Evolutionary conservation across 208 protist species (phyloP), one percentile per base, ranked within the genome.

Genomic region (Trypanosoma rangeli): DNA sequence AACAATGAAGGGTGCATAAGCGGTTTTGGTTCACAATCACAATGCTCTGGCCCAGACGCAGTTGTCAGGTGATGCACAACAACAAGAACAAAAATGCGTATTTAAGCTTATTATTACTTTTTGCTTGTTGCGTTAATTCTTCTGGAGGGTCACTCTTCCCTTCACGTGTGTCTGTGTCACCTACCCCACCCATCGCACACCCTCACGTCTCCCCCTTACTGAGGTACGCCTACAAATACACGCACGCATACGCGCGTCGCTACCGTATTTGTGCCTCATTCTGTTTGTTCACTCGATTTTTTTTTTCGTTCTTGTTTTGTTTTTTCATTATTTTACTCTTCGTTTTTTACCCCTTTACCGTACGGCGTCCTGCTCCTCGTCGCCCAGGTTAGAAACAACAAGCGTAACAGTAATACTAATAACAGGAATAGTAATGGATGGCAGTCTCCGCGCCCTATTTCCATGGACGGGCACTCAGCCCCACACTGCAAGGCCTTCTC

Each of bases 101-200:
- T 18, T 61, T 22, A 12, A 35, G 31, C 24, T 49, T 64, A 16
- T 53, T 53, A 22, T 49, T 64, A 20, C 31, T 31, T 64, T 64
- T 64, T 64, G 5, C 16, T 53, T 26, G 5, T 12, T 26, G 7
- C 7, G 12, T 53, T 53, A 53, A 53, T 53, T 53, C 18, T 53
- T 53, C 2, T 16, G 8, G 15, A 46, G 15, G 15, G 1, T 18
- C 42, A 1, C 15, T 46, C 42, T 46, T 46, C 15, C 15, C 42
- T 46, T 16, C 15, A 9, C 42, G 12, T 1, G 42, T 16, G 42
- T n/a, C n/a, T 16, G 42, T 46, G 42, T 18, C 42, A 9, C 42
- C 42, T 18, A 3, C 42, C 42, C 42, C 42, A 18, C 42, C 42
- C 8, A 20, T 46, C 15, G 8, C 15, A 2, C 33, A 7, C 15